Evolutionary conservation across 352 stramenopile genomes (phyloP).

Genomic region (Phytopythium mirpurense): DNA sequence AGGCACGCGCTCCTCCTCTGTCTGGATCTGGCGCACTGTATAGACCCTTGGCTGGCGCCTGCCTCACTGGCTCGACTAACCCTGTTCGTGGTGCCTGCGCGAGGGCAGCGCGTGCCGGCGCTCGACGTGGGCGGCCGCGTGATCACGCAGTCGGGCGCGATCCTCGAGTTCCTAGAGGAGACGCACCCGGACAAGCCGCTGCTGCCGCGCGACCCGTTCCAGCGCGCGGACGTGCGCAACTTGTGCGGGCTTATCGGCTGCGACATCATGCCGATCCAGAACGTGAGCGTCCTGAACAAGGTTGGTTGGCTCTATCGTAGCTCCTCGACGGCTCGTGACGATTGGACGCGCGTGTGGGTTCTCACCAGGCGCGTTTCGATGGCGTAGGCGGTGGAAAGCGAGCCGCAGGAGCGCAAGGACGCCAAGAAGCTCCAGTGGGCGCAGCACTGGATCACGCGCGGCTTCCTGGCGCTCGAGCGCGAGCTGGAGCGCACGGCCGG

Average conservation of each 20-base stretch:
- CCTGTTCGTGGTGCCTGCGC: too few relatives aligned
- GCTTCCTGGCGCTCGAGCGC: slow-evolving; percentile 81
- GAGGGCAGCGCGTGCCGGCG: slow-evolving; percentile 58
- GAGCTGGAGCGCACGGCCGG: slow-evolving; percentile 47
- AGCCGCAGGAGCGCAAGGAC: slow-evolving; percentile 50
- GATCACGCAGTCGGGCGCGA: slow-evolving; percentile 84
- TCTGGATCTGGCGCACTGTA: neutral
- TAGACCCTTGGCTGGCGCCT: too few relatives aligned
- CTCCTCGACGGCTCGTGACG: too few relatives aligned
- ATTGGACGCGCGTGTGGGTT: too few relatives aligned
- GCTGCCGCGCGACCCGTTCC: slow-evolving; percentile 62
- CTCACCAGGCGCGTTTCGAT: too few relatives aligned
- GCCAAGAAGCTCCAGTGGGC: slow-evolving; percentile 41
- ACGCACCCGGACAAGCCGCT: slow-evolving; percentile 72
- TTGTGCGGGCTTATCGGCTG: slow-evolving; percentile 87
- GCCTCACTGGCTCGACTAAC: too few relatives aligned
- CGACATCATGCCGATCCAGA: slow-evolving; percentile 88
- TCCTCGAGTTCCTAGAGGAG: slow-evolving; percentile 93
- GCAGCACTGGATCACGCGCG: slow-evolving; percentile 71
- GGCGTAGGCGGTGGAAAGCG: slow-evolving; percentile 35
- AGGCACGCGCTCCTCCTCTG: slow-evolving; percentile 16
- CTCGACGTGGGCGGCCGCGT: slow-evolving; percentile 78
- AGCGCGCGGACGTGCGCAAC: slow-evolving; percentile 71
- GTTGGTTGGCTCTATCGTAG: too few relatives aligned
- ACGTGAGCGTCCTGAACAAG: slow-evolving; percentile 69